Conservation (phyloP, 257 asterid genomes). For the Eucommia ulmoides region DNA sequence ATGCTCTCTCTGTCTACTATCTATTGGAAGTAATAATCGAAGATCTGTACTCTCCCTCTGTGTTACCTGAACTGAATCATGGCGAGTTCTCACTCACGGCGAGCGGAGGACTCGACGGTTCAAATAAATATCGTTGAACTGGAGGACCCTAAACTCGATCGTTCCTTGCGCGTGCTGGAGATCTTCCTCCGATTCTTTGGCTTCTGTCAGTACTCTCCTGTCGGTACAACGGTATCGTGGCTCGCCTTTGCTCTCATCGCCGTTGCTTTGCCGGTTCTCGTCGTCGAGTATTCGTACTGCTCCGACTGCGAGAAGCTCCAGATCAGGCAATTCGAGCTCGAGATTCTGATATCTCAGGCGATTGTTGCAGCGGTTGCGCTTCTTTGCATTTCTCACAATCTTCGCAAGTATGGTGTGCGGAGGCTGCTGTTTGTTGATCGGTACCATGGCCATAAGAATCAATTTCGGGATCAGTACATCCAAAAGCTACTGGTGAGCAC, state of each 20-base stretch:
- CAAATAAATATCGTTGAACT: too few relatives aligned
- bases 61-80: too few relatives aligned
- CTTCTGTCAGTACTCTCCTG: neutral
- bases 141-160: too few relatives aligned
- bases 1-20: too few relatives aligned
- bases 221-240: neutral
- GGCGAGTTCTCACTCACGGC: too few relatives aligned
- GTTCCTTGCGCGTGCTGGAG: too few relatives aligned
- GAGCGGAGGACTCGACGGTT: too few relatives aligned
- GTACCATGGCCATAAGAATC: slow-evolving; percentile 1
- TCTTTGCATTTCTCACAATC: slow-evolving; percentile 1
- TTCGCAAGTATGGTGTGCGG: neutral
- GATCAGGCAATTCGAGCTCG: neutral
- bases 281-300: neutral
- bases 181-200: neutral
- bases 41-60: too few relatives aligned
- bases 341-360: neutral
- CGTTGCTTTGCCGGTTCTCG: neutral
- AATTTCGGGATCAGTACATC: neutral
- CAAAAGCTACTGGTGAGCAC: neutral
- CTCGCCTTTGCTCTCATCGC: neutral
- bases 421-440: neutral
- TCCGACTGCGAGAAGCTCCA: neutral
- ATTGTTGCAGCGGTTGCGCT: neutral
- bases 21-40: too few relatives aligned